Percentiles rank a stretch among this genome's conserved stretches.
phyloP scores from a whole-genome alignment of 306 rosid genomes.

The Herpetospermum pedunculosum region DNA sequence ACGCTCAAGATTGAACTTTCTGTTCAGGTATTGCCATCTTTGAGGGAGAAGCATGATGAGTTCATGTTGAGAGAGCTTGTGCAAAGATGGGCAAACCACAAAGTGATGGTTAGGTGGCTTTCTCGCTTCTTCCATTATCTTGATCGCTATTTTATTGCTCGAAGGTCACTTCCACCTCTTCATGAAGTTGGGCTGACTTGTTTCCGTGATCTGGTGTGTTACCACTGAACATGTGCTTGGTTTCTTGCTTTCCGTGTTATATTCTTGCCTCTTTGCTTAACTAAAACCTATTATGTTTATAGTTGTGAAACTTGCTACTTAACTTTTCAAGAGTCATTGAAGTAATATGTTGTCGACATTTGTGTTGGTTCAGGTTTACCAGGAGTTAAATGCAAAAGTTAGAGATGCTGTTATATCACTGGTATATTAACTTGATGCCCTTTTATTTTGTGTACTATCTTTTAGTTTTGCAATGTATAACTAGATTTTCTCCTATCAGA shows the following conservation, averaged over 20 bases:
- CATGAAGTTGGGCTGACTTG: slow-evolving; percentile 47
- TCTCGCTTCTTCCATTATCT: slow-evolving; percentile 50
- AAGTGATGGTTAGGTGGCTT: slow-evolving; percentile 60
- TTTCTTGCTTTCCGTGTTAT: neutral
- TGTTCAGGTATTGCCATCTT: slow-evolving; percentile 59
- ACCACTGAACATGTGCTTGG: neutral
- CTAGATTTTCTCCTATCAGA: slow-evolving; percentile 21
- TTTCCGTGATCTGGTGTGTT: slow-evolving; percentile 58
- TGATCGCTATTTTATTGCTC: slow-evolving; percentile 39
- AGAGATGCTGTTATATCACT: slow-evolving; percentile 50
- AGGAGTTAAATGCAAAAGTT: slow-evolving; percentile 48
- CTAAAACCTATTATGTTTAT: neutral
- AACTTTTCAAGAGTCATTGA: neutral
- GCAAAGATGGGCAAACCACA: slow-evolving; percentile 76
- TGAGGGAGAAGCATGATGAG: slow-evolving; percentile 58
- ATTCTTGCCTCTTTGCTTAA: neutral
- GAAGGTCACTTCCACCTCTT: slow-evolving; percentile 42
- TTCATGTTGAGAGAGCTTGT: slow-evolving; percentile 56
- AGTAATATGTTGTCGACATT: neutral
- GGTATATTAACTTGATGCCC: slow-evolving; percentile 22
- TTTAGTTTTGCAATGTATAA: neutral
- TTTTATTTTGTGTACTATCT: neutral
- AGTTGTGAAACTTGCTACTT: neutral
- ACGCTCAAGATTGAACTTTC: neutral
- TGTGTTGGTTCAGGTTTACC: slow-evolving; percentile 36